Evolutionary conservation across 2,329 filamentous ascomycete genomes (phyloP).

Genomic region (Akanthomyces muscarius): DNA sequence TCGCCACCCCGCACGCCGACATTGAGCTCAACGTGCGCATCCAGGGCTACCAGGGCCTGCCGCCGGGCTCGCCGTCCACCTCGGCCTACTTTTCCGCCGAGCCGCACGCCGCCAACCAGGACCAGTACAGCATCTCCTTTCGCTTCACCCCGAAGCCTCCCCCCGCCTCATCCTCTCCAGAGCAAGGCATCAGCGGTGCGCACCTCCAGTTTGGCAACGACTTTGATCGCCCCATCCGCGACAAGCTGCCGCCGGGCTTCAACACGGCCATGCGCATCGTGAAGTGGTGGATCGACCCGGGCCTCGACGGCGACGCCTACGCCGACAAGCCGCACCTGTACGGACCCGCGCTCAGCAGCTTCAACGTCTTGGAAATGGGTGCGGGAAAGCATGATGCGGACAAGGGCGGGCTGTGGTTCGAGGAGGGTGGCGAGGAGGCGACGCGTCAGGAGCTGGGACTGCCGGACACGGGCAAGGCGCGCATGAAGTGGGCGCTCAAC

Average conservation of each 20-base stretch:
- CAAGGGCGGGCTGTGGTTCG: slow-evolving; percentile 53
- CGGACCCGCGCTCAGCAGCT: slow-evolving; percentile 73
- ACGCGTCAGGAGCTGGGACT: slow-evolving; percentile 44
- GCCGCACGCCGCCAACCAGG: slow-evolving; percentile 60
- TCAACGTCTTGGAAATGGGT: slow-evolving; percentile 73
- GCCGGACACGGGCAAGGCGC: slow-evolving; percentile 48
- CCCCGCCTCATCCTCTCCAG: slow-evolving; percentile 13
- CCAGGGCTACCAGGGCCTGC: slow-evolving; percentile 64
- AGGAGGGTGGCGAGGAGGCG: slow-evolving; percentile 61
- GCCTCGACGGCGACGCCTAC: slow-evolving; percentile 84
- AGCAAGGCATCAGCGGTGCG: slow-evolving; percentile 55
- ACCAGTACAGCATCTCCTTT: slow-evolving; percentile 83
- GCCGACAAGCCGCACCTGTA: slow-evolving; percentile 84
- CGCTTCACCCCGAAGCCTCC: slow-evolving; percentile 58
- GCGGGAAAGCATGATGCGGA: slow-evolving; percentile 42
- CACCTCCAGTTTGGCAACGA: slow-evolving; percentile 93
- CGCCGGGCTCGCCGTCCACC: slow-evolving; percentile 61
- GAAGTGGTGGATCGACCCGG: slow-evolving; percentile 87
- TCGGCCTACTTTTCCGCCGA: slow-evolving; percentile 73
- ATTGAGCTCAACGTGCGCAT: slow-evolving; percentile 72
- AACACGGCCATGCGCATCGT: slow-evolving; percentile 79
- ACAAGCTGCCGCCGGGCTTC: slow-evolving; percentile 82
- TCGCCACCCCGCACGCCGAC: slow-evolving; percentile 61
- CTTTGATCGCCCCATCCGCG: slow-evolving; percentile 85
- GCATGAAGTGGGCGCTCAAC: slow-evolving; percentile 57